A percentile compares a stretch with the other conserved stretches of the same genome.
Evolutionary conservation across 495 filamentous ascomycete species (phyloP).

Genomic region (Saxophila tyrrhenica): DNA sequence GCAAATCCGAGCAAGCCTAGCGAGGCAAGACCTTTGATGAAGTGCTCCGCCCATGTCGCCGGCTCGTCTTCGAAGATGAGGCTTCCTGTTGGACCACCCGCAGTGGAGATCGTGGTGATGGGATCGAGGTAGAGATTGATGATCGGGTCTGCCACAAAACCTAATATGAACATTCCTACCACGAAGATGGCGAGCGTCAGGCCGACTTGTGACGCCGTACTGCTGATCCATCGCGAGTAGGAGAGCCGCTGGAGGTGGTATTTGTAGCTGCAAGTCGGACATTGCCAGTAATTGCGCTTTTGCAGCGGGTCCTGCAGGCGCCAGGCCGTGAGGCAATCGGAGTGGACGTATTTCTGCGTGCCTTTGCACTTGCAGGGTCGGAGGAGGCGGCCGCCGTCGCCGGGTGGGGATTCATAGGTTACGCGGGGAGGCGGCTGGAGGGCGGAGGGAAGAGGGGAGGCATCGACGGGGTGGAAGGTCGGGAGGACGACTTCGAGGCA

Average conservation of each 20-base stretch:
- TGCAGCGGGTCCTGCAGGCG: constrained; percentile 60
- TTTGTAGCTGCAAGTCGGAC: constrained; percentile 75
- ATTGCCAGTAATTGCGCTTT: constrained; percentile 67
- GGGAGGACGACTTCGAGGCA: constrained; percentile 78
- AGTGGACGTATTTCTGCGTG: constrained; percentile 85
- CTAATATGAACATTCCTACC: constrained; percentile 61
- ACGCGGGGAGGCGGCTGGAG: constrained; percentile 52
- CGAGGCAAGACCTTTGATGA: constrained; percentile 74
- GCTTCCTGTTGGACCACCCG: constrained; percentile 16
- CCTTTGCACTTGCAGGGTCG: constrained; percentile 91
- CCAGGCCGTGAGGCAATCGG: constrained; percentile 85
- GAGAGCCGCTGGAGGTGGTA: constrained; percentile 72
- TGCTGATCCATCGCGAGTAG: constrained; percentile 65
- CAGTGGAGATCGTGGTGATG: constrained; percentile 37
- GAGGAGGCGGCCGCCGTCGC: constrained; percentile 65
- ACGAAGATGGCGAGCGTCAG: constrained; percentile 62
- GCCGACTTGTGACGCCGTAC: constrained; percentile 46
- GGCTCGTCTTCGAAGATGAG: constrained; percentile 33
- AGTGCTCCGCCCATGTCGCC: constrained; percentile 63
- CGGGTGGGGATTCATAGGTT: constrained; percentile 54
- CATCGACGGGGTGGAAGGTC: constrained; percentile 44
- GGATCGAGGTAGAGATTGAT: constrained; percentile 81
- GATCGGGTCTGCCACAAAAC: constrained; percentile 87
- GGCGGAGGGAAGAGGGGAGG: constrained; percentile 40
- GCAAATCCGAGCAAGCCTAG: constrained; percentile 76